Evolutionary conservation across 495 filamentous ascomycete genomes (phyloP), one percentile per base, ranked within the genome.

Genomic region (Pyrenula massariospora): DNA sequence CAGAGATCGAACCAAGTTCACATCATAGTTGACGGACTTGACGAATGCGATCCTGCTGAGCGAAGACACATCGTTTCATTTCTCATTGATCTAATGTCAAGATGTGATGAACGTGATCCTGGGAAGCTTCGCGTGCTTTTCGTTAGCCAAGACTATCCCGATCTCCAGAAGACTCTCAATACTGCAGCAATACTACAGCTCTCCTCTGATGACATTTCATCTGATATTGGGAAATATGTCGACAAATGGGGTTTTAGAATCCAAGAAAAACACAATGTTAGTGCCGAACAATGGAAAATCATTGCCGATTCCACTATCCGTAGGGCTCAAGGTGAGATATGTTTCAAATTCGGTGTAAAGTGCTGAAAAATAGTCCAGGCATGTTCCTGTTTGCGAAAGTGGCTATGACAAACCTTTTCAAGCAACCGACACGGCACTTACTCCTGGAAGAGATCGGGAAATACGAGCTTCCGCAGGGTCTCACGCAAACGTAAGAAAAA

Each of bases 351-450:
- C 57, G 53, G 10, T 52, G 52, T 60, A 12, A 24, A 24, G 22
- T 12, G 42, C 48, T 56, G 24, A 48, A 11, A 47, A 19, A 36
- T 50, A 49, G 36, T 15, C 58, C 5, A 77, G 76, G 73, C 12
- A 78, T 78, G 73, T 79, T 77, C 61, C 60, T 79, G 3, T 79
- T 67, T 58, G 73, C 73, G 15, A 63, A 65, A n/a, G 62, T 79
- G 24, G 72, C 74, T 10, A 66, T 77, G 50, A 56, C 66, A 12
- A 71, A 77, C 53, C 57, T 79, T 15, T 48, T 62, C 1, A 51
- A 59, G 8, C 73, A 77, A 54, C 54, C 62, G 2, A 65, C 60
- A 8, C 25, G 52, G 24, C 55, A 54, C 15, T 25, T 63, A 23
- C 25, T 79, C 2, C 57, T 64, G 22, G 42, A 61, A 12, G 69